These are phyloP conservation scores for Quercus gilva DNA, from an alignment of 306 rosid genomes.

Conservation along the genomic window DNA sequence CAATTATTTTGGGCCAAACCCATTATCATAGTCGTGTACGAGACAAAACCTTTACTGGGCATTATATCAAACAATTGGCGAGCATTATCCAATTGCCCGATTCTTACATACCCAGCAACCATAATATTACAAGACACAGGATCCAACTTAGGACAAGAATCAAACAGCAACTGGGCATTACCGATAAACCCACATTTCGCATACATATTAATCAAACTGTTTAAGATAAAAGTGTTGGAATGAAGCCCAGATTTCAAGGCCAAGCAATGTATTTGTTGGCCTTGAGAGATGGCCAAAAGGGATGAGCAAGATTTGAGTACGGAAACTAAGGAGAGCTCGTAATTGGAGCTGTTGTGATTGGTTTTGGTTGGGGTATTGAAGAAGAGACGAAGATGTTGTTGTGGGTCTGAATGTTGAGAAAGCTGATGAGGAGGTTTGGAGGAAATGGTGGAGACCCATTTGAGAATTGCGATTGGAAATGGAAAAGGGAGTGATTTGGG, in stretches of 20 bases:
- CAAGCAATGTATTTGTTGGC: slow-evolving; percentile 69
- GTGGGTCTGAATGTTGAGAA: slow-evolving; percentile 27
- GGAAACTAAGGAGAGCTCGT: slow-evolving; percentile 63
- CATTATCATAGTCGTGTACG: slow-evolving; percentile 84
- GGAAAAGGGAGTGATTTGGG: slow-evolving; percentile 31
- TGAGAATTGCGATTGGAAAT: slow-evolving; percentile 18
- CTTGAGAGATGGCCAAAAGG: slow-evolving; percentile 37
- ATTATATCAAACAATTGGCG: slow-evolving; percentile 67
- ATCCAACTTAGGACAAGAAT: slow-evolving; percentile 43
- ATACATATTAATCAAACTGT: slow-evolving; percentile 79
- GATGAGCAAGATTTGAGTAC: slow-evolving; percentile 71
- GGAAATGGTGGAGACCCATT: slow-evolving; percentile 47
- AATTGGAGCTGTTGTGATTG: slow-evolving; percentile 27
- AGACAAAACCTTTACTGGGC: slow-evolving; percentile 62
- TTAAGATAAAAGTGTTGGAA: slow-evolving; percentile 52
- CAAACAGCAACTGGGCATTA: slow-evolving; percentile 51
- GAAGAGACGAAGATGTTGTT: slow-evolving; percentile 44
- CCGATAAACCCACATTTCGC: slow-evolving; percentile 54
- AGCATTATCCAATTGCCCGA: slow-evolving; percentile 52
- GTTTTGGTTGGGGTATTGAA: slow-evolving; percentile 30
- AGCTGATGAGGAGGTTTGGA: slow-evolving; percentile 20
- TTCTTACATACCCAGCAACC: slow-evolving; percentile 63
- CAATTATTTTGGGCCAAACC: slow-evolving; percentile 62
- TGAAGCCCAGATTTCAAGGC: slow-evolving; percentile 58
- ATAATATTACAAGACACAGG: slow-evolving; percentile 79